Percentiles rank a stretch among this genome's conserved stretches.
Evolutionary conservation across 257 asterid species (phyloP).

Genomic region (Solanum bulbocastanum): DNA sequence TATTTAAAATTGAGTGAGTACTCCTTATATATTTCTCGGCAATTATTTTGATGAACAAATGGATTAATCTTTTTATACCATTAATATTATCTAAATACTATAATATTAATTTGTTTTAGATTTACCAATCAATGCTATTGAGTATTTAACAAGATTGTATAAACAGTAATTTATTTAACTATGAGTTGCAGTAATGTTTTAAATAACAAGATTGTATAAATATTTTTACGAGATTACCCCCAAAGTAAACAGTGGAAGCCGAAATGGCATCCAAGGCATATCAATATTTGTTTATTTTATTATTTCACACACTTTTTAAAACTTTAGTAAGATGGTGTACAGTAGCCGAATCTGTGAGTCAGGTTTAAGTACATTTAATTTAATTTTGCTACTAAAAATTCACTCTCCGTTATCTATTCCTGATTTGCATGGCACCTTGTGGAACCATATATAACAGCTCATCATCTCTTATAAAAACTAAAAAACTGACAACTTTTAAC

Average conservation of each 20-base stretch:
- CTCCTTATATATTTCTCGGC: no score
- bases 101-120: no score
- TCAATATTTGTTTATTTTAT: background rate
- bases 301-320: background rate
- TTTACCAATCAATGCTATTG: no score
- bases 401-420: background rate
- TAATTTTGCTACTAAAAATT: background rate
- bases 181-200: background rate
- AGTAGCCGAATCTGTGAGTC: slow-evolving; percentile 7
- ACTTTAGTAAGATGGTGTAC: background rate
- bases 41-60: no score
- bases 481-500: background rate
- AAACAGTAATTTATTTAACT: no score
- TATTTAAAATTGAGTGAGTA: no score
- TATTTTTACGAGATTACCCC: background rate
- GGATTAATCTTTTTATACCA: no score
- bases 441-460: background rate
- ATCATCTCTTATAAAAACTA: background rate
- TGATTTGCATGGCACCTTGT: background rate
- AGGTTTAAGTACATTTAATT: background rate
- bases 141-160: no score
- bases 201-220: background rate
- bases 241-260: background rate
- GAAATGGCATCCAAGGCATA: slow-evolving; percentile 1
- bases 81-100: no score